Evolutionary conservation across 2,329 filamentous ascomycete genomes (phyloP).

Genomic region (Hypoxylon sp.): DNA sequence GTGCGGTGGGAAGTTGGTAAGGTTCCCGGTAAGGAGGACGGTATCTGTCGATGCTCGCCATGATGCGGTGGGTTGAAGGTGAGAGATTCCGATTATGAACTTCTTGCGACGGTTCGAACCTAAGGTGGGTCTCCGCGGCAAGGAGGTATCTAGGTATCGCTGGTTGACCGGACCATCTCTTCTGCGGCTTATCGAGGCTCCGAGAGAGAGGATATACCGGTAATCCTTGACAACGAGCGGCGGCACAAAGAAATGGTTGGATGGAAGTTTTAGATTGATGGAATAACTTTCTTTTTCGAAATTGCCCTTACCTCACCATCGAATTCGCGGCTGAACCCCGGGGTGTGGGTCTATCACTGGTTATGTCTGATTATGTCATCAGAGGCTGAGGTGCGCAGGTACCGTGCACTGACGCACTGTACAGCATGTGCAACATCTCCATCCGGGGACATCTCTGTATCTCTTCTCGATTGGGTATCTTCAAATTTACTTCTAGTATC

Average conservation of each 20-base stretch:
- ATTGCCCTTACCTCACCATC: slow-evolving; percentile 40
- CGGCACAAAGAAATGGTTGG: slow-evolving; percentile 17
- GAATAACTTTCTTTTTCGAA: slow-evolving; percentile 39
- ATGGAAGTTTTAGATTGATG: slow-evolving; percentile 24
- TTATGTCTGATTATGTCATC: slow-evolving; percentile 33
- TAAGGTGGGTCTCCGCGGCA: slow-evolving; percentile 25
- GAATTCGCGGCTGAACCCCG: slow-evolving; percentile 31
- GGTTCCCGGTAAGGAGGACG: slow-evolving; percentile 66
- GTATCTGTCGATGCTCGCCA: slow-evolving; percentile 73
- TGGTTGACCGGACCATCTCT: slow-evolving; percentile 32
- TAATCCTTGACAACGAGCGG: slow-evolving; percentile 17
- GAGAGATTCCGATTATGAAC: slow-evolving; percentile 18
- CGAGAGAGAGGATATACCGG: background rate
- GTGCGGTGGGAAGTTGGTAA: slow-evolving; percentile 66
- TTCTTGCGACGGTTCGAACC: slow-evolving; percentile 22
- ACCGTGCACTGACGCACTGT: background rate
- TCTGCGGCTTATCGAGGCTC: slow-evolving; percentile 1
- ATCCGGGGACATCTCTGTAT: background rate
- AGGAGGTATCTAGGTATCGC: slow-evolving; percentile 30
- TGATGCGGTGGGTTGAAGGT: slow-evolving; percentile 48
- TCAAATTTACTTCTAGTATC: slow-evolving; percentile 13
- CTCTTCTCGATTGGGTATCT: slow-evolving; percentile 46
- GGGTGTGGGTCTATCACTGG: slow-evolving; percentile 37
- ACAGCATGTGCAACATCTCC: background rate
- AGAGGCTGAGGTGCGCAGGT: too few species aligned